Base-by-base conservation (phyloP, 169 alveolate genomes). In the Cryptosporidium ubiquitum region DNA sequence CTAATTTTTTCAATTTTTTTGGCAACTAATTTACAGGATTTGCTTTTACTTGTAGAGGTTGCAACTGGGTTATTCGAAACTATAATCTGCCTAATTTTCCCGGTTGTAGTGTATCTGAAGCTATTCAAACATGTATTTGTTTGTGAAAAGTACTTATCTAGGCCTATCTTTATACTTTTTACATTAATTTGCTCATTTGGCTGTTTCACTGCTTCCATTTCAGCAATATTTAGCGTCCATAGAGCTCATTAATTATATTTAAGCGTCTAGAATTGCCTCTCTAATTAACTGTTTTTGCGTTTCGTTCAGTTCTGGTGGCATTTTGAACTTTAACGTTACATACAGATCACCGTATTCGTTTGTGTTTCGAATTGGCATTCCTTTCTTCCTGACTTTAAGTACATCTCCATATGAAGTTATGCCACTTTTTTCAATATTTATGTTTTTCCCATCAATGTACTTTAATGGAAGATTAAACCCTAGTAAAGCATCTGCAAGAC, bases 401-500 rank as follows among this genome's bases (percentile, higher is more conserved):
- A 94, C 85, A 75, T 94, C 92, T 61, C 92, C 91, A 75, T 93
- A 95, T 49, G 95, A 94, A 26, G 96, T 94, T 4, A 94, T 94
- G 26, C 93, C 94, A 49, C 84, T 86, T 68, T 93, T 93, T 55
- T 91, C 92, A 39, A 94, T 86, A 57, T 60, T 68, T 33, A 94
- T 86, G 60, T 92, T 86, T 35, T 71, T 58, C 12, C 94, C 94
- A 57, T 96, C 95, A 70, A 94, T 93, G 42, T 92, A 93, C 61
- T 92, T 95, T 39, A 94, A 55, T 20, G 93, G 92, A 66, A 91
- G 91, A 42, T 85, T 84, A 91, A 94, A 94, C 12, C 96, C 96
- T 39, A 94, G 92, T 31, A 94, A 74, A 33, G 97, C 94, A 70
- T 94, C 96, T 37, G 92, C 85, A 37, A 94, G 94, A 47, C 93